phyloP scores from a whole-genome alignment of 2,329 filamentous ascomycete genomes.

The Didymella lethalis region DNA sequence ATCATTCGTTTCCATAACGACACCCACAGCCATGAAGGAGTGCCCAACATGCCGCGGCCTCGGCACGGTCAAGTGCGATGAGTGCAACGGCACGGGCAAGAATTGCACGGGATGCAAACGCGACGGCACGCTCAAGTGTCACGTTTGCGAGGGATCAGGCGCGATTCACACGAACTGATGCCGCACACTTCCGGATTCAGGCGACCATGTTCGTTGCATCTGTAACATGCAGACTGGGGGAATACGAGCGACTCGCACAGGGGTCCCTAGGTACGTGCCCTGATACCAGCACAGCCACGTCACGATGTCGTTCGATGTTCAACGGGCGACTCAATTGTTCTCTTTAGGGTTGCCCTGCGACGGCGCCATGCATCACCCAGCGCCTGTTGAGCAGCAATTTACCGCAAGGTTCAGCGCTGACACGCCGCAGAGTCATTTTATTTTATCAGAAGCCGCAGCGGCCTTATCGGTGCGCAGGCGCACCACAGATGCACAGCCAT shows the following conservation, averaged over 20 bases:
- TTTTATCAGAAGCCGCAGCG: background rate
- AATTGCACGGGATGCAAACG: slow-evolving; percentile 42
- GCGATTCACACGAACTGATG: slow-evolving; percentile 43
- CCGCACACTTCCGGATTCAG: slow-evolving; percentile 13
- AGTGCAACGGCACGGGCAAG: slow-evolving; percentile 39
- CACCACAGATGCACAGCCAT: slow-evolving; percentile 7
- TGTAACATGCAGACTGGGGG: slow-evolving; percentile 22
- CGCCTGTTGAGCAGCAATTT: background rate
- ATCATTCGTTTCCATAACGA: background rate
- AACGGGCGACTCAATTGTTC: background rate
- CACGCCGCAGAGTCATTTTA: slow-evolving; percentile 3
- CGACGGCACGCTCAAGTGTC: slow-evolving; percentile 38
- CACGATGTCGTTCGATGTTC: background rate
- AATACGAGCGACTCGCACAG: slow-evolving; percentile 23
- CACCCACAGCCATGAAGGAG: slow-evolving; percentile 35
- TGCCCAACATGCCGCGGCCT: slow-evolving; percentile 47
- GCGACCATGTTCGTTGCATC: slow-evolving; percentile 13
- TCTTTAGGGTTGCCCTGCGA: background rate
- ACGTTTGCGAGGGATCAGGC: slow-evolving; percentile 46
- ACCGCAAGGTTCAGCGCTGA: slow-evolving; percentile 4
- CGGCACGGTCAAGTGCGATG: slow-evolving; percentile 45
- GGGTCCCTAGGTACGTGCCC: slow-evolving; percentile 27
- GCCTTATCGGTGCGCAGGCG: slow-evolving; percentile 29
- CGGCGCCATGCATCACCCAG: background rate
- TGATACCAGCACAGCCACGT: slow-evolving; percentile 15